Evolutionary conservation across 148 eudicot species (phyloP).

Genomic region (Cornus florida): DNA sequence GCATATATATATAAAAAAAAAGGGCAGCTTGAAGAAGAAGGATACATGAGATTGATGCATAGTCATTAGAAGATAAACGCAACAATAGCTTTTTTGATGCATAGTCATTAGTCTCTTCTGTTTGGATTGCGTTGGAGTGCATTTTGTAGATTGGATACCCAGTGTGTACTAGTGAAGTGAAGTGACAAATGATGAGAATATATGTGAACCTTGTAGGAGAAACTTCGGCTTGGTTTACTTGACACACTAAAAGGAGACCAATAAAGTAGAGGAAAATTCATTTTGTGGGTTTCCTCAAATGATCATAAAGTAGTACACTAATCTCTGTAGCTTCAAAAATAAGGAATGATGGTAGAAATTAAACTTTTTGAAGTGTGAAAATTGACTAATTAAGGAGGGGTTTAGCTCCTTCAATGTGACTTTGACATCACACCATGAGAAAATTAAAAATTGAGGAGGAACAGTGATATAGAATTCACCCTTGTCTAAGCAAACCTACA

Average conservation of each 20-base stretch:
- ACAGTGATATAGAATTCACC: constrained; percentile 17
- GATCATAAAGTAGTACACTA: neutral
- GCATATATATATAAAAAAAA: too few relatives aligned
- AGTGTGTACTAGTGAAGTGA: neutral
- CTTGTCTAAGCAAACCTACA: neutral
- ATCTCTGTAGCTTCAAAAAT: neutral
- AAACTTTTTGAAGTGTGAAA: constrained; percentile 8
- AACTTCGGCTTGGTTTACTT: constrained; percentile 7
- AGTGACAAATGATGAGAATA: neutral
- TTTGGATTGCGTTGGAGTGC: neutral
- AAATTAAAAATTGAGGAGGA: neutral
- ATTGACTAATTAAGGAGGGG: neutral
- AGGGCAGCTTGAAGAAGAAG: too few relatives aligned
- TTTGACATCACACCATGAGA: constrained; percentile 30
- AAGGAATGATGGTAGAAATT: neutral
- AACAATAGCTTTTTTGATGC: too few relatives aligned
- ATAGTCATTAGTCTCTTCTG: too few relatives aligned
- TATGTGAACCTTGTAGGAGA: neutral
- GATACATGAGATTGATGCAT: too few relatives aligned
- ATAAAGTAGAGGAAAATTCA: neutral
- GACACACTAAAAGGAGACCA: neutral
- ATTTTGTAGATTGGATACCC: neutral
- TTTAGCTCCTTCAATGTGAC: constrained; percentile 9
- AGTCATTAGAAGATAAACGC: too few relatives aligned
- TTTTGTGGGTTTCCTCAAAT: neutral